Evolutionary conservation across 2,329 filamentous ascomycete species (phyloP).

Genomic region (Colletotrichum destructivum): DNA sequence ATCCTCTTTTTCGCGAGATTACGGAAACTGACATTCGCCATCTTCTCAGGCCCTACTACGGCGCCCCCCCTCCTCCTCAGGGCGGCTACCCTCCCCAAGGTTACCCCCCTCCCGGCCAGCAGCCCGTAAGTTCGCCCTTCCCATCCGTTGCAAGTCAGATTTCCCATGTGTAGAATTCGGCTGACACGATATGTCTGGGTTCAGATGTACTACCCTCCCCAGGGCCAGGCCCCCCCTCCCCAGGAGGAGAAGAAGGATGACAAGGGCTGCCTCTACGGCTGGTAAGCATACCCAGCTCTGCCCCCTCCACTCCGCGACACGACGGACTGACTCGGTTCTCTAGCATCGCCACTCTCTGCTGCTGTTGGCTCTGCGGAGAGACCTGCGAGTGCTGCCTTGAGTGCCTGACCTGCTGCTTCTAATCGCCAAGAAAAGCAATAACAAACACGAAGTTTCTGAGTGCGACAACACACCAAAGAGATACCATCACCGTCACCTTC

Average conservation of each 20-base stretch:
- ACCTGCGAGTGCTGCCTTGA: constrained; percentile 61
- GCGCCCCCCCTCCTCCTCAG: constrained; percentile 44
- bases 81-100: constrained; percentile 45
- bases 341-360: constrained; percentile 59
- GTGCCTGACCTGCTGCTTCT: constrained; percentile 58
- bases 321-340: neutral
- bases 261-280: constrained; percentile 58
- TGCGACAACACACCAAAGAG: constrained; percentile 6
- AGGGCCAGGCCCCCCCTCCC: constrained; percentile 51
- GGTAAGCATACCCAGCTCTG: constrained; percentile 47
- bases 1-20: neutral
- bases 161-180: neutral
- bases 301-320: neutral
- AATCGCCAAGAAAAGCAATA: constrained; percentile 36
- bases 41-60: constrained; percentile 41
- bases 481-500: neutral
- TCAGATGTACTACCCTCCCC: constrained; percentile 49
- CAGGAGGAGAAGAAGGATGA: constrained; percentile 58
- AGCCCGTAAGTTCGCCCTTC: constrained; percentile 34
- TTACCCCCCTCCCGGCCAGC: constrained; percentile 43
- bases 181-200: constrained; percentile 7
- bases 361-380: constrained; percentile 61
- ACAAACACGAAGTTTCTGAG: neutral
- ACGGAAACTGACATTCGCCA: constrained; percentile 23
- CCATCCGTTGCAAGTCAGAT: neutral